phyloP scores from a whole-genome alignment of 257 asterid species.

The Solanum peruvianum region DNA sequence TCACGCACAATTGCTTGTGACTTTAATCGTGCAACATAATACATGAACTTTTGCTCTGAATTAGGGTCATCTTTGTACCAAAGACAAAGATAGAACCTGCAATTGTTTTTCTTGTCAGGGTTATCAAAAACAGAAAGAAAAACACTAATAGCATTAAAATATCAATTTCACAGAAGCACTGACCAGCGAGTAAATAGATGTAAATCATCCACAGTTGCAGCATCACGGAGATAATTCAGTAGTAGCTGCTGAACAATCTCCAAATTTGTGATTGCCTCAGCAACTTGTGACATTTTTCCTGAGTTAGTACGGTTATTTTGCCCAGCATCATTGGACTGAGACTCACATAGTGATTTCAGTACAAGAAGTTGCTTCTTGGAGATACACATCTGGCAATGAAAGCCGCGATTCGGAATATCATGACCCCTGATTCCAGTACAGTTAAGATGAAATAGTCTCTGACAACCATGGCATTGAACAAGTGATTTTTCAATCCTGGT shows the following conservation, averaged over 20 bases:
- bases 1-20: slow-evolving; percentile 65
- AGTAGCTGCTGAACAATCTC: slow-evolving; percentile 95
- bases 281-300: slow-evolving; percentile 35
- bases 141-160: slow-evolving; percentile 1
- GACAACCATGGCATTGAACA: slow-evolving; percentile 68
- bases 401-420: slow-evolving; percentile 41
- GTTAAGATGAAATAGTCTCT: slow-evolving; percentile 68
- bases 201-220: slow-evolving; percentile 56
- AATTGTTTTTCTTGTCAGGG: slow-evolving; percentile 8
- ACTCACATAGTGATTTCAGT: slow-evolving; percentile 49
- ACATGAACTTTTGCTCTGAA: slow-evolving; percentile 47
- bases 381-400: slow-evolving; percentile 57
- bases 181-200: slow-evolving; percentile 80
- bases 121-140: neutral
- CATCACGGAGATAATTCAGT: slow-evolving; percentile 76
- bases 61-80: slow-evolving; percentile 95
- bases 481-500: slow-evolving; percentile 37
- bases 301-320: slow-evolving; percentile 23
- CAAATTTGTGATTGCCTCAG: slow-evolving; percentile 35
- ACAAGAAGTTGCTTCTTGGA: slow-evolving; percentile 68
- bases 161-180: slow-evolving; percentile 12
- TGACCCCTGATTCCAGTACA: slow-evolving; percentile 68
- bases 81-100: slow-evolving; percentile 96
- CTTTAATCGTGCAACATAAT: slow-evolving; percentile 65
- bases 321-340: slow-evolving; percentile 42